Base-by-base conservation (phyloP, 257 asterid genomes). In the Solanum clarkiae region DNA sequence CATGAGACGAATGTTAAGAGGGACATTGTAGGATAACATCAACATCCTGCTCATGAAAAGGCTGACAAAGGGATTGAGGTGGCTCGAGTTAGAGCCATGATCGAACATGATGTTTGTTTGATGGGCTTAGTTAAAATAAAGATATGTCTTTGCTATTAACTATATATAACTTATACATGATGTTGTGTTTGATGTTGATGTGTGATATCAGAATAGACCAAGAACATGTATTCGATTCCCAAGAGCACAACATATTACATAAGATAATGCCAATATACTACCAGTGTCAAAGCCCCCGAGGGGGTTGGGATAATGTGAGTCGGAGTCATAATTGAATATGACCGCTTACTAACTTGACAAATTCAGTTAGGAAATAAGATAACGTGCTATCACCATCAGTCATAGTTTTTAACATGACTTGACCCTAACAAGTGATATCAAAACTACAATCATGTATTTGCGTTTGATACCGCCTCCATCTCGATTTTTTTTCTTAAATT, bases 301-400 rank as follows among this genome's bases (percentile, higher is more conserved):
- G 32, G 16, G 17, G 16, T 3, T 11, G 9, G 17, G 4, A 2
- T 22, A 36, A 2, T 4, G 1, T 0, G 17, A 12, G 0, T 22
- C 42, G 16, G 1, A 13, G 18, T 6, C 44, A 13, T 65, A 4
- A 3, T 65, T 15, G 42, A 65, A 65, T 5, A 65, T 3, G 44
- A 2, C 1, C 36, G 16, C 5, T 51, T 51, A 5, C 42, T 36
- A 36, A 15, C 3, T 47, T 47, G 53, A 8, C 9, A 11, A 7
- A 44, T n/a, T 57, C n/a, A 60, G 32, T 60, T 60, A 10, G n/a
- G 32, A 60, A 60, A 11, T 60, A 60, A 60, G n/a, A 29, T 60
- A n/a, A n/a, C 32, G 6, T 36, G 10, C 3, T 0, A 0, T 22
- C 11, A 0, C 6, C 22, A 60, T 24, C 20, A 60, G 16, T 3